Evolutionary conservation across 495 filamentous ascomycete genomes (phyloP).

Genomic region (Hypoxylon subgilvum): DNA sequence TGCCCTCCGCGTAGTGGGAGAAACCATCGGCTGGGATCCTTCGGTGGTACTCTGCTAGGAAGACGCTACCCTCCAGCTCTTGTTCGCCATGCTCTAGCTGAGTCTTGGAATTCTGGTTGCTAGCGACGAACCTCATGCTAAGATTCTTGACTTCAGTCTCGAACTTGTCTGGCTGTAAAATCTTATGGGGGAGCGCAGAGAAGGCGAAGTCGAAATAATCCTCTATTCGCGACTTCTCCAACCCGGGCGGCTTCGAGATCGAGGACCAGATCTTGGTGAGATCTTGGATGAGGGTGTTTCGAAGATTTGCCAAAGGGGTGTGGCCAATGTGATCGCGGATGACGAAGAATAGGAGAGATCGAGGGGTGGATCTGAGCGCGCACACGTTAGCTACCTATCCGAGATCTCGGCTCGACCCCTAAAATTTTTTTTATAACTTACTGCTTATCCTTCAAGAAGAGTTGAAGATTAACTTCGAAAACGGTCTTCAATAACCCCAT

Average conservation of each 20-base stretch:
- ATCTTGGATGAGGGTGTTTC: conserved; percentile 88
- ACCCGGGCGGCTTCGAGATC: conserved; percentile 84
- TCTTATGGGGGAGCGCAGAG: conserved; percentile 92
- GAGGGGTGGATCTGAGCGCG: conserved; percentile 73
- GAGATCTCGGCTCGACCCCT: background rate
- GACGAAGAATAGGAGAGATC: conserved; percentile 96
- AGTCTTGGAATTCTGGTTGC: conserved; percentile 68
- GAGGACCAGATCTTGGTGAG: conserved; percentile 88
- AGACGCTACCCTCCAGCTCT: conserved; percentile 75
- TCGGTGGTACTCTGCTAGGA: conserved; percentile 92
- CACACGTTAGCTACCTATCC: conserved; percentile 31
- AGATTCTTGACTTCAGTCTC: conserved; percentile 78
- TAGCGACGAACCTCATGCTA: conserved; percentile 79
- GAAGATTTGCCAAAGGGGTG: conserved; percentile 85
- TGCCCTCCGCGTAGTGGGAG: conserved; percentile 85
- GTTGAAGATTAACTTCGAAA: conserved; percentile 95
- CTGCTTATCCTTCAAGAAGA: conserved; percentile 94
- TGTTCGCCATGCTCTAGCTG: conserved; percentile 64
- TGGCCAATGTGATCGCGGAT: conserved; percentile 94
- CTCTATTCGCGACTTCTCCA: conserved; percentile 86
- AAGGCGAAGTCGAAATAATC: conserved; percentile 99
- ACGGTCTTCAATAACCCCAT: conserved; percentile 98
- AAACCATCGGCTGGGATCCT: conserved; percentile 96
- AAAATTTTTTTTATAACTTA: conserved; percentile 59
- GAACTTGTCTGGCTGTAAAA: conserved; percentile 94